Conservation (phyloP, 1,284 basidiomycete species). For the Grifola frondosa region DNA sequence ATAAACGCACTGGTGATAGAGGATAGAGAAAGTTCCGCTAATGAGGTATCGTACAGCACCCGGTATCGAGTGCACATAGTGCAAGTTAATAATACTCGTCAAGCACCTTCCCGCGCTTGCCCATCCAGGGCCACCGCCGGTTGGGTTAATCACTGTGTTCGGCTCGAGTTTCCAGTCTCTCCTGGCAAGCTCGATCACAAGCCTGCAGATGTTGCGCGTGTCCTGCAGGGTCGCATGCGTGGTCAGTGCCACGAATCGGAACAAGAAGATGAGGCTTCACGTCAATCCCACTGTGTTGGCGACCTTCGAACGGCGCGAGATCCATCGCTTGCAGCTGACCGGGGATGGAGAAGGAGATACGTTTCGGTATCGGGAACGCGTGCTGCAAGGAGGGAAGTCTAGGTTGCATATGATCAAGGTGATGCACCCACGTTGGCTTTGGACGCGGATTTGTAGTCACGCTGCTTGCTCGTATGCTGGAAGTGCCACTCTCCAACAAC, state of each 20-base stretch:
- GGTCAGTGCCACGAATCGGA: conserved; percentile 5
- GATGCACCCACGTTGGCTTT: background rate
- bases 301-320: conserved; percentile 71
- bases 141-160: conserved; percentile 72
- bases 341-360: conserved; percentile 57
- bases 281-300: conserved; percentile 85
- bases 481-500: conserved; percentile 50
- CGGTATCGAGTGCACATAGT: too few species aligned
- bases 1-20: too few species aligned
- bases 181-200: conserved; percentile 72
- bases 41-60: background rate
- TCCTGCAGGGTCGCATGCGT: conserved; percentile 51
- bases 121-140: conserved; percentile 83
- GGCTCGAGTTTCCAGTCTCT: conserved; percentile 66
- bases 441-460: too few species aligned
- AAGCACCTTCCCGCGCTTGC: conserved; percentile 62
- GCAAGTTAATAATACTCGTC: conserved; percentile 49
- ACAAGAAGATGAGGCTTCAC: conserved; percentile 48
- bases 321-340: conserved; percentile 60
- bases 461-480: conserved; percentile 16
- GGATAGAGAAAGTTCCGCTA: too few species aligned
- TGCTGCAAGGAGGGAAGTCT: conserved; percentile 11
- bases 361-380: conserved; percentile 28
- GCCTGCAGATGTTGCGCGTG: conserved; percentile 79
- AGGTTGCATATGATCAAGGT: background rate